These are phyloP conservation scores for Myochromella boudieri DNA, from an alignment of 768 basidiomycete species.

Conservation along the genomic window DNA sequence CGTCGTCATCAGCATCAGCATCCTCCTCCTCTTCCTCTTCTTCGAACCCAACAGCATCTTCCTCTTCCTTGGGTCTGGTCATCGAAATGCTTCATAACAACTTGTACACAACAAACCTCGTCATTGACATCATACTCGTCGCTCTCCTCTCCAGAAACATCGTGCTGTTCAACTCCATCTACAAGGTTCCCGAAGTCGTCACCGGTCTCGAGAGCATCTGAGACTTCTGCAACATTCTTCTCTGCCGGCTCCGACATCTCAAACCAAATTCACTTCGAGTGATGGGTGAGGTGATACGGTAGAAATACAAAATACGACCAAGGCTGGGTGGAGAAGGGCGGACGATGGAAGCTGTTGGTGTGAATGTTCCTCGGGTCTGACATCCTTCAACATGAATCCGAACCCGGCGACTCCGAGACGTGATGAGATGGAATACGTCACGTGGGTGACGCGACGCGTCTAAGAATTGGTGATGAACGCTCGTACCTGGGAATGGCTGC, in stretches of 20 bases:
- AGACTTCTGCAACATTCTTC: slow-evolving; percentile 11
- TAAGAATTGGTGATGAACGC: too few relatives aligned
- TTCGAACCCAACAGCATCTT: slow-evolving; percentile 6
- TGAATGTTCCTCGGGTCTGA: slow-evolving; percentile 18
- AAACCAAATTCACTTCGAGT: too few relatives aligned
- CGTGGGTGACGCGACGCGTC: slow-evolving; percentile 18
- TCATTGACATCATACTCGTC: slow-evolving; percentile 22
- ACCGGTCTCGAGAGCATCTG: slow-evolving; percentile 12
- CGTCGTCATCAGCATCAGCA: slow-evolving; percentile 8
- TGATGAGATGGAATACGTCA: slow-evolving; percentile 16
- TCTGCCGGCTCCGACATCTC: slow-evolving; percentile 20
- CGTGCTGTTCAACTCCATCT: slow-evolving; percentile 9
- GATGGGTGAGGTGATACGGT: too few relatives aligned
- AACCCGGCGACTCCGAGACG: slow-evolving; percentile 13
- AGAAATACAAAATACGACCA: too few relatives aligned
- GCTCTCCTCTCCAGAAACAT: slow-evolving; percentile 20
- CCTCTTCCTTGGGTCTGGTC: slow-evolving; percentile 13
- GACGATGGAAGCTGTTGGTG: slow-evolving; percentile 15
- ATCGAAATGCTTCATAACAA: neutral
- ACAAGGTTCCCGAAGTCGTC: slow-evolving; percentile 5
- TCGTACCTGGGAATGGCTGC: too few relatives aligned
- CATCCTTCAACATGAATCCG: slow-evolving; percentile 15
- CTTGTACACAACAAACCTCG: slow-evolving; percentile 8
- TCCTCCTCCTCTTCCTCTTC: slow-evolving; percentile 20
- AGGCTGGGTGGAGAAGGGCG: slow-evolving; percentile 6